Evolutionary conservation across 768 basidiomycete genomes (phyloP), one percentile per base, ranked within the genome.

Genomic region (Lentinus brumalis): DNA sequence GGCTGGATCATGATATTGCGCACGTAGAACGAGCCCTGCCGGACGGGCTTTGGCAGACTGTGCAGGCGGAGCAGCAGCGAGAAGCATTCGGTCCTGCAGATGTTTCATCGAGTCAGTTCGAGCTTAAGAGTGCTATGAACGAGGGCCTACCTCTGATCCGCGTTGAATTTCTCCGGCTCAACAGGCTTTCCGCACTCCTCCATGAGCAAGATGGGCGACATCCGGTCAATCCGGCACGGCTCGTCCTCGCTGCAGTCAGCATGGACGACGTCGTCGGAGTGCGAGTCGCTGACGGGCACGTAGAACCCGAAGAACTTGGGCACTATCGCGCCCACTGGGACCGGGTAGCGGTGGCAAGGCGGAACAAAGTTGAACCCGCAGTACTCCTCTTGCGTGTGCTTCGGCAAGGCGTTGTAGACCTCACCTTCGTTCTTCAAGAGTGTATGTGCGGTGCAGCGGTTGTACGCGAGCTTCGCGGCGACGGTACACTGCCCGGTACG

Each of bases 221-320:
- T 9, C 32, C 52, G 53, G 8, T 54, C 9, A 7, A 58, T 59
- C 51, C 14, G 3, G 61, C 60, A 67, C 66, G 14, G 47, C n/a
- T n/a, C 11, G 21, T 41, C 4, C 60, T 57, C 40, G 52, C 60
- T 0, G 60, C 31, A 68, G 30, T 0, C 67, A 64, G 9, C 73
- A 72, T 16, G 40, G 46, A 11, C 32, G 12, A 38, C 39, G 9
- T 60, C 50, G 3, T 26, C 7, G 8, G 18, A 18, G 10, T 46
- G 16, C 10, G 46, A 56, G 9, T 58, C 45, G 14, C 70, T 63
- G 1, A 45, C 50, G 1, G 60, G 56, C 0, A 64, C 67, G 63
- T 87, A 88, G 70, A 83, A 85, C 1, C 87, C 86, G 64, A 85
- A 88, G 70, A 81, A 88, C 68, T 86, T 85, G 0, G 87, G 86